Base-by-base conservation (phyloP, 1,284 basidiomycete genomes). In the Tausonia pullulans region DNA sequence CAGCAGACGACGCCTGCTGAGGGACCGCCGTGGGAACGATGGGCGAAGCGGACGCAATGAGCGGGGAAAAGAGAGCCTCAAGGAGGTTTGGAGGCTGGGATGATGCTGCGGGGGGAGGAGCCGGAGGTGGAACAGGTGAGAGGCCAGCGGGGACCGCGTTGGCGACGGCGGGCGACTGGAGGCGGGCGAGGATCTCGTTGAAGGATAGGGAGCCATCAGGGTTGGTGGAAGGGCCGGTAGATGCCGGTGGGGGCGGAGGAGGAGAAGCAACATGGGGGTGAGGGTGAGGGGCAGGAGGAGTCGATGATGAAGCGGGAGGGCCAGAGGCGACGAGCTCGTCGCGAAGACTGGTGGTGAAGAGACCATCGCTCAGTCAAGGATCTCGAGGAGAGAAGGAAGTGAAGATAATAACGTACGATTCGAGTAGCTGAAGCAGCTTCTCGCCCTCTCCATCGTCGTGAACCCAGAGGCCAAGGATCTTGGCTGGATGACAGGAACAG, bases 181-280 rank as follows among this genome's bases (percentile, higher is more conserved):
- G 64, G n/a, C 64, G 64, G n/a, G 27, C 46, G 44, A 66, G 56
- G 46, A 66, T 66, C 50, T 66, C 64, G n/a, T 41, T 16, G 60
- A 66, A 66, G 40, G 64, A 66, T 14, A 66, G 61, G 39, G 64
- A 66, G 50, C 64, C 64, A 14, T 66, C 62, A 5, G 64, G 43
- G n/a, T 51, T 44, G 10, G 43, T 40, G 41, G 53, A 13, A 41
- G 63, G 39, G 16, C 7, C 48, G 11, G 53, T 57, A 5, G 54
- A 5, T 11, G 61, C 4, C 5, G 61, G 14, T 8, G 45, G 1
- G 45, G 62, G 14, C 3, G 57, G 2, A 6, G 62, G 58, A 14
- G 62, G 49, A 27, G 62, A 46, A 58, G 56, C 4, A 16, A 52
- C n/a, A 16, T 13, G 14, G 51, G 51, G 5, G 14, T 7, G 61